These are phyloP conservation scores for Ambrosiella beaveri DNA, from an alignment of 2,329 filamentous ascomycete species.

Conservation along the genomic window DNA sequence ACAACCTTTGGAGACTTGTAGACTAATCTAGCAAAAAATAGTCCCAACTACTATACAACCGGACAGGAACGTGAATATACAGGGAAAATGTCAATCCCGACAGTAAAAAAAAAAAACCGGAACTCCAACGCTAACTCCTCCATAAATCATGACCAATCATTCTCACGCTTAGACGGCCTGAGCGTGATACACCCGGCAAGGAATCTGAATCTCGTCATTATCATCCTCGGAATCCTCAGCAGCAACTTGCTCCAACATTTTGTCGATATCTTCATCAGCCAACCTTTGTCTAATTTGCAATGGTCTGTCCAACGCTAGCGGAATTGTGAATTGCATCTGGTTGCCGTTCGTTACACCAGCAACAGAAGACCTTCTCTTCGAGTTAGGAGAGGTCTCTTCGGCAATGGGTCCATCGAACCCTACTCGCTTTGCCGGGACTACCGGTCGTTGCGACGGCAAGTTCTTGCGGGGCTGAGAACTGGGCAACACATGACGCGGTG, in stretches of 20 bases:
- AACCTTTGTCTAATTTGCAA: conserved; percentile 25
- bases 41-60: not conserved
- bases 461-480: conserved; percentile 33
- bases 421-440: conserved; percentile 26
- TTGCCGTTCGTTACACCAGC: conserved; percentile 14
- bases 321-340: conserved; percentile 30
- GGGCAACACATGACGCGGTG: conserved; percentile 24
- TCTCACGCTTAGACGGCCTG: conserved; percentile 5
- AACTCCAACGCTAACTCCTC: not conserved
- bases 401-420: conserved; percentile 25
- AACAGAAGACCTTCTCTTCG: not conserved
- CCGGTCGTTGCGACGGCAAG: conserved; percentile 31
- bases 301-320: conserved; percentile 28
- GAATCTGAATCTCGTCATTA: conserved; percentile 41
- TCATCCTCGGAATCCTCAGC: conserved; percentile 33
- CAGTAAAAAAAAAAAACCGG: not conserved
- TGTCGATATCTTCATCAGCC: conserved; percentile 39
- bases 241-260: conserved; percentile 37
- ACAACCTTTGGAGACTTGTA: not conserved
- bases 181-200: conserved; percentile 18
- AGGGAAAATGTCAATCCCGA: not conserved
- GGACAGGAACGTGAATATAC: not conserved
- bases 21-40: not conserved
- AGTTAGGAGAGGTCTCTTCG: not conserved
- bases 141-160: not conserved